Evolutionary conservation across 2,329 filamentous ascomycete genomes (phyloP), one percentile per base, ranked within the genome.

Genomic region (Gliomastix tumulicola): DNA sequence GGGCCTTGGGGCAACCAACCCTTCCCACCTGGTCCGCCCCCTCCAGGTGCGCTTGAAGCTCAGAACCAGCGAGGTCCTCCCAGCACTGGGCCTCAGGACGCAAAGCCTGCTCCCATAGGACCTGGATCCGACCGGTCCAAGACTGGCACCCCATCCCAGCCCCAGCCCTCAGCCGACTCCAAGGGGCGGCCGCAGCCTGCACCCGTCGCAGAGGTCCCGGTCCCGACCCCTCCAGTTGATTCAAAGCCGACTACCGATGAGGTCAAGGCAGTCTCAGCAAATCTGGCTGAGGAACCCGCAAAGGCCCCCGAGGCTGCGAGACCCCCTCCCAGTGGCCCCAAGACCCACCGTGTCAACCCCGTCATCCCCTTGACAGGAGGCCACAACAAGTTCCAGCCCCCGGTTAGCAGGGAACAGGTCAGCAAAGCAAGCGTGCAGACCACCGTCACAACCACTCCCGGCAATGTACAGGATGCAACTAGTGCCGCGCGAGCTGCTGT

Each of bases 401-500:
- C 59, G 30, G 50, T 49, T 21, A 44, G 46, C 13, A 43, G 49
- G 18, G 49, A 55, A 12, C 53, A 49, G 21, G 33, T 46, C 12
- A 43, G 44, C 3, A 49, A 52, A 6, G 51, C 64, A 4, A 49
- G 55, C 9, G 52, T 61, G 2, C 66, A 68, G 41, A 45, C 55
- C 8, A 48, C 57, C 5, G 50, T 48, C n/a, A 38, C 58, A 31
- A 55, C 70, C 17, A 51, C 57, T 2, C 55, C 57, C 1, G 49
- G 42, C 55, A 51, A 62, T 32, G 63, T 82, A 9, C 71, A 76
- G 43, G 81, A 84, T 59, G 82, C 84, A 2, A 88, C 84, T 0
- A 77, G 82, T 53, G 78, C 82, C 27, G 84, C 84, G 2, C 82
- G 79, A 48, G 84, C 82, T 21, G 84, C 84, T 8, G 84, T 88